phyloP scores from a whole-genome alignment of 371 early-diverging fungal genomes.

The Mucor indicus region DNA sequence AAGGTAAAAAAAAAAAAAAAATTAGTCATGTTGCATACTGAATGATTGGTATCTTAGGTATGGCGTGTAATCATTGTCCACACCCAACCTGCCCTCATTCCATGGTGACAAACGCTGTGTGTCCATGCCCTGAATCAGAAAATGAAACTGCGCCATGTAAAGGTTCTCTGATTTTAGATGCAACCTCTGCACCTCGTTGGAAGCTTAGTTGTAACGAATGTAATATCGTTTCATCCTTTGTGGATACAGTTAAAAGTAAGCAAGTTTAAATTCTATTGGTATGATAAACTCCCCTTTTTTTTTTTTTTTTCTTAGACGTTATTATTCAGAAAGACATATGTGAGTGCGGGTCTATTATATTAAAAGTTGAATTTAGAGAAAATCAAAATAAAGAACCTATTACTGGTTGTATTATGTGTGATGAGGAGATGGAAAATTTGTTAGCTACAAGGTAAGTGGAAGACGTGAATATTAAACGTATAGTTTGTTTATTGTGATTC shows the following conservation, averaged over 20 bases:
- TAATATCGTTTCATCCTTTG: slow-evolving; percentile 45
- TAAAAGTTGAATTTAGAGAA: slow-evolving; percentile 48
- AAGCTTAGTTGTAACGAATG: slow-evolving; percentile 53
- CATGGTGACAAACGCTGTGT: slow-evolving; percentile 42
- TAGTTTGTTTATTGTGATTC: background rate
- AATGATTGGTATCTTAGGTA: no score
- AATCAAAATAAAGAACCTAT: slow-evolving; percentile 42
- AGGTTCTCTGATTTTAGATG: slow-evolving; percentile 48
- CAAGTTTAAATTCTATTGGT: no score
- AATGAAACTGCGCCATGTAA: slow-evolving; percentile 31
- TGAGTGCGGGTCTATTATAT: slow-evolving; percentile 35
- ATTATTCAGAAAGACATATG: slow-evolving; percentile 27
- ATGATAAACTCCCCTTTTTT: background rate
- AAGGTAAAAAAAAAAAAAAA: slow-evolving; percentile 25
- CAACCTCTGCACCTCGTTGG: slow-evolving; percentile 54
- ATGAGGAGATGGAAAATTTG: slow-evolving; percentile 43
- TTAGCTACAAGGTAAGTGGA: slow-evolving; percentile 33
- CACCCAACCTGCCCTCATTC: slow-evolving; percentile 51
- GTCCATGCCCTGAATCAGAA: slow-evolving; percentile 46
- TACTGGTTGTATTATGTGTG: slow-evolving; percentile 46
- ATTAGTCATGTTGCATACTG: no score
- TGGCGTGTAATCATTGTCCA: slow-evolving; percentile 55
- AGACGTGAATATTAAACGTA: background rate
- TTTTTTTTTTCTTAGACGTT: slow-evolving; percentile 26
- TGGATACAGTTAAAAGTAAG: slow-evolving; percentile 44